Conservation (phyloP, 495 filamentous ascomycete species). For the Cryomyces minteri region DNA sequence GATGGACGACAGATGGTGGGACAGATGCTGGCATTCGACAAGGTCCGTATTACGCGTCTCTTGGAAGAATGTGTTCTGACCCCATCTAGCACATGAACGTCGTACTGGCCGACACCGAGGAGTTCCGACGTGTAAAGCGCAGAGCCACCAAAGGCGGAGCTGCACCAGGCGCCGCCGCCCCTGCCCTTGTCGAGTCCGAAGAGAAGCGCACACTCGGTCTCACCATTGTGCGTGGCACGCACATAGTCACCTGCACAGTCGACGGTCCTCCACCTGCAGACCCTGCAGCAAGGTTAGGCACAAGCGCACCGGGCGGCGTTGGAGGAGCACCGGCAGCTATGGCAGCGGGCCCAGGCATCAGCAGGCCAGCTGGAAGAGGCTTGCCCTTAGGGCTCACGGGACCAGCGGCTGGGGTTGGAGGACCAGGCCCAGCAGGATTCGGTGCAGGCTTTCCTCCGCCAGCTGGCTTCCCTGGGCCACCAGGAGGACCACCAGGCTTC, state of each 20-base stretch:
- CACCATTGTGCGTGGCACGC: conserved; percentile 83
- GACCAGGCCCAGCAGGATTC: conserved; percentile 42
- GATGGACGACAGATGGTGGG: conserved; percentile 95
- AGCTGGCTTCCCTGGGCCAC: conserved; percentile 45
- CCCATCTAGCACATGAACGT: conserved; percentile 84
- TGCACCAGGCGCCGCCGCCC: conserved; percentile 42
- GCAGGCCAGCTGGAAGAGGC: conserved; percentile 81
- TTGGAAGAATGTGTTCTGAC: background rate
- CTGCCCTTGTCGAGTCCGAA: conserved; percentile 62
- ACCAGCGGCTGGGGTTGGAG: conserved; percentile 78
- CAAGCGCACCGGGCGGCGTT: conserved; percentile 48
- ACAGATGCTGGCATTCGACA: conserved; percentile 94
- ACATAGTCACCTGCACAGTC: conserved; percentile 86
- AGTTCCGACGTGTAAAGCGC: conserved; percentile 88
- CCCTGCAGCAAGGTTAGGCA: conserved; percentile 73
- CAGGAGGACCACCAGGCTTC: conserved; percentile 48
- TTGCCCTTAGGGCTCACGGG: conserved; percentile 75
- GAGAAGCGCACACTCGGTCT: conserved; percentile 93
- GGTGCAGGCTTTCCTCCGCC: conserved; percentile 37
- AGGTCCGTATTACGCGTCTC: conserved; percentile 33
- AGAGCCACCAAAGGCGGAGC: conserved; percentile 58
- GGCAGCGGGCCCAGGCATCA: conserved; percentile 72
- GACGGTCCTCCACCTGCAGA: conserved; percentile 95
- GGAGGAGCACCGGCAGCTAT: conserved; percentile 41
- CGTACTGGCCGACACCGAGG: conserved; percentile 95